phyloP scores from a whole-genome alignment of 441 rosid genomes.

The Aquilaria agallochum region DNA sequence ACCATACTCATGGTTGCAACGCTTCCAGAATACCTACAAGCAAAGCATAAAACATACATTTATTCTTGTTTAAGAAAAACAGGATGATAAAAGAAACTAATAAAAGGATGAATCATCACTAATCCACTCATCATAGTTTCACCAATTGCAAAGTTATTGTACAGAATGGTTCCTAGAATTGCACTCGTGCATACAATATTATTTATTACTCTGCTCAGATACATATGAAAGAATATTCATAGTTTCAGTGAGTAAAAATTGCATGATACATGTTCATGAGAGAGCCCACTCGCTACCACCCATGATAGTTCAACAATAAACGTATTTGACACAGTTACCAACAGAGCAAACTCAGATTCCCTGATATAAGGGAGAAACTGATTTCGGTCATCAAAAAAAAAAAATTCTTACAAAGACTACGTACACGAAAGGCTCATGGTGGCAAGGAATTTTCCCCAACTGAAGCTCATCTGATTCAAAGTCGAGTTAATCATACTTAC shows the following conservation, averaged over 20 bases:
- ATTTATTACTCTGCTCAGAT: not conserved
- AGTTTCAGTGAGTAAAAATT: not conserved
- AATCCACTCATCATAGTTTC: not conserved
- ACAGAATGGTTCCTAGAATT: not conserved
- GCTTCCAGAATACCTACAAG: constrained; percentile 89
- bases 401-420: too few species aligned
- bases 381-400: too few species aligned
- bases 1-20: constrained; percentile 99
- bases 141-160: not conserved
- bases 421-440: too few species aligned
- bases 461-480: too few species aligned
- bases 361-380: too few species aligned
- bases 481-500: too few species aligned
- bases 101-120: constrained; percentile 8
- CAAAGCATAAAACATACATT: constrained; percentile 13
- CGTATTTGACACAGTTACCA: too few species aligned
- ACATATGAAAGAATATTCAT: not conserved
- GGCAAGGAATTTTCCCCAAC: too few species aligned
- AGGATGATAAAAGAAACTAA: not conserved
- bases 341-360: too few species aligned
- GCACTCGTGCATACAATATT: not conserved
- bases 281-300: too few species aligned
- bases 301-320: too few species aligned
- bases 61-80: constrained; percentile 1
- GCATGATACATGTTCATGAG: too few species aligned